Evolutionary conservation across 2,329 filamentous ascomycete genomes (phyloP).

Genomic region (Neofusicoccum sp.): DNA sequence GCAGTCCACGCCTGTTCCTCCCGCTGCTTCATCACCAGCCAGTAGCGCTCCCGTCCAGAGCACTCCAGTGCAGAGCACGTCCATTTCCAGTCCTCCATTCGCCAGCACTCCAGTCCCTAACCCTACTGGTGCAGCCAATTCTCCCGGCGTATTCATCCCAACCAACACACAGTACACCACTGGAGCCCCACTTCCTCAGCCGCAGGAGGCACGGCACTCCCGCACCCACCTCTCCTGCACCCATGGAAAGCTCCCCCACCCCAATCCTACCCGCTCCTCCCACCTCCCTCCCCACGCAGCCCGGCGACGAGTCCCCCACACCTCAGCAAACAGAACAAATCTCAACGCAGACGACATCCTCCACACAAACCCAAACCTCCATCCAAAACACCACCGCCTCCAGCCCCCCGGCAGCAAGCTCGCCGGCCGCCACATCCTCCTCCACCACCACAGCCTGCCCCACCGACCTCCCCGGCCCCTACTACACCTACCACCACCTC

Average conservation of each 20-base stretch:
- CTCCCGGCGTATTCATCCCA: neutral
- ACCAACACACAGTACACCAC: constrained; percentile 16
- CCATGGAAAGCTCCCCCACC: neutral
- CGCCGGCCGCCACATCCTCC: constrained; percentile 13
- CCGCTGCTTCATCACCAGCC: constrained; percentile 33
- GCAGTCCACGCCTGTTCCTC: constrained; percentile 10
- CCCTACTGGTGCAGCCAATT: neutral
- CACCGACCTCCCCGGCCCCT: constrained; percentile 35
- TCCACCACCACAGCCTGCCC: constrained; percentile 21
- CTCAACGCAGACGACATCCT: neutral
- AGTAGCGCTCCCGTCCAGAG: constrained; percentile 7
- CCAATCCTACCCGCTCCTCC: neutral
- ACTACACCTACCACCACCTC: constrained; percentile 34
- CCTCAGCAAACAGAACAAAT: neutral
- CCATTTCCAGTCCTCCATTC: neutral
- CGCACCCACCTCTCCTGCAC: constrained; percentile 18
- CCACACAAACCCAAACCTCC: neutral
- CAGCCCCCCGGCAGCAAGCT: constrained; percentile 10
- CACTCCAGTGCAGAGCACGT: neutral
- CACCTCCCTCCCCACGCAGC: neutral
- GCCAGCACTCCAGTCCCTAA: neutral
- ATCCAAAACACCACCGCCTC: neutral
- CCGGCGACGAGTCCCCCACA: neutral
- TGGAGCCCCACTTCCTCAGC: constrained; percentile 9
- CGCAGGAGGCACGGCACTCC: constrained; percentile 14